These are phyloP conservation scores for Sherardia arvensis DNA, from an alignment of 257 asterid genomes.

Conservation along the genomic window DNA sequence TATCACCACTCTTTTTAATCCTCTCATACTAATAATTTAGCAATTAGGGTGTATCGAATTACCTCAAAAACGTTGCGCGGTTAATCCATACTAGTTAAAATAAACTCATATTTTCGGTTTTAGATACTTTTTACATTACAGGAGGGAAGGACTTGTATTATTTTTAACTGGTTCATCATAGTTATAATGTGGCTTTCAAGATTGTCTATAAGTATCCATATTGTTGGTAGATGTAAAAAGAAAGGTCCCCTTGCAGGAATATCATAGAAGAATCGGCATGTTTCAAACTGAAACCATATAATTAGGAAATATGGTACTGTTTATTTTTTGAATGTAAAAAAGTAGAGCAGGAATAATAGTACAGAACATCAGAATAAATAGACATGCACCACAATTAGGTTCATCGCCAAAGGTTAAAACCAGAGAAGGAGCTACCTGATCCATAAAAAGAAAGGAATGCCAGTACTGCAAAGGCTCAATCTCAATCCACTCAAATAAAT, in stretches of 20 bases:
- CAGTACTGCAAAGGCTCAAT: constrained; percentile 88
- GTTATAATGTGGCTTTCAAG: neutral
- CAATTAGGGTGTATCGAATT: too few relatives aligned
- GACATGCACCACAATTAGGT: neutral
- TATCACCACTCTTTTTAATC: too few relatives aligned
- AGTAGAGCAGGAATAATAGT: neutral
- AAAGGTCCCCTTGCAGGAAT: neutral
- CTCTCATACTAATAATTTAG: too few relatives aligned
- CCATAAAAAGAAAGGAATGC: constrained; percentile 96
- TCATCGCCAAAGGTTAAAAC: neutral
- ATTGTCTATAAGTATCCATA: neutral
- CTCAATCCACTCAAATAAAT: constrained; percentile 92
- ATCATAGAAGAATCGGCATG: neutral
- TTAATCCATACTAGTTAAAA: too few relatives aligned
- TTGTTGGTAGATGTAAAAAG: neutral
- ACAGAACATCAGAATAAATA: neutral
- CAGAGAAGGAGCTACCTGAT: constrained; percentile 54
- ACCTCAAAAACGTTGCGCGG: too few relatives aligned
- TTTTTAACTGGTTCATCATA: neutral
- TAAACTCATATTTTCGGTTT: neutral
- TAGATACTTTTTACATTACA: neutral
- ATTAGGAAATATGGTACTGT: neutral
- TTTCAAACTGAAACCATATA: neutral
- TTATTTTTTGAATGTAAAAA: neutral
- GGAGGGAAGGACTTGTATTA: neutral